Evolutionary conservation across 495 filamentous ascomycete genomes (phyloP).

Genomic region (Aspergillus incahuasiensis): DNA sequence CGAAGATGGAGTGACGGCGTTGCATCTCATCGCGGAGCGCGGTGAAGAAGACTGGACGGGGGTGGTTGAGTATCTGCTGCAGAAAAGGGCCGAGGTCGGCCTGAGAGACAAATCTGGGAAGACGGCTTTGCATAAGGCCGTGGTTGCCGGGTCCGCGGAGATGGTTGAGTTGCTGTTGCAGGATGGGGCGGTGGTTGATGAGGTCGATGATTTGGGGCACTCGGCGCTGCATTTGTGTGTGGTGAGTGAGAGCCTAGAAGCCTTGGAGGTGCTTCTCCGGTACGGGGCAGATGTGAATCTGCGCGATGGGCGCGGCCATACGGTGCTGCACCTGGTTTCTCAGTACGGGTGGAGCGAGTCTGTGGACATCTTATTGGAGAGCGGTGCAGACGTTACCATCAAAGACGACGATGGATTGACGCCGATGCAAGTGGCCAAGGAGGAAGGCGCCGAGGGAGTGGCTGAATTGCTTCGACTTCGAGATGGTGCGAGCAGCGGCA

Average conservation of each 20-base stretch:
- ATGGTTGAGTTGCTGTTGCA: not conserved
- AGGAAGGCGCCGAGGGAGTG: not conserved
- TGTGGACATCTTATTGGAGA: not conserved
- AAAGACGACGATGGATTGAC: not conserved
- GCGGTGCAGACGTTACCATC: not conserved
- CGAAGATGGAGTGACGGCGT: not conserved
- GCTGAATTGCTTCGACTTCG: not conserved
- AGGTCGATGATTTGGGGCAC: not conserved
- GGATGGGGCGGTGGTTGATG: not conserved
- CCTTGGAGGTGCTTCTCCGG: not conserved
- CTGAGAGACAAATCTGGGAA: not conserved
- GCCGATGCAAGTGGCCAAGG: not conserved
- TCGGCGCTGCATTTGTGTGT: conserved; percentile 1
- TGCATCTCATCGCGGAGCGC: not conserved
- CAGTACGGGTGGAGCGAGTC: not conserved
- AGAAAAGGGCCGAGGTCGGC: not conserved
- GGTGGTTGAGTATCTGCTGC: not conserved
- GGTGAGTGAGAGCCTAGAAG: not conserved
- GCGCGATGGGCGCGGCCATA: not conserved
- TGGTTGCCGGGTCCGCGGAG: not conserved
- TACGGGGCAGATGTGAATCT: not conserved
- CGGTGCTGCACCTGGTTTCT: not conserved
- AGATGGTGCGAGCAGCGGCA: not conserved
- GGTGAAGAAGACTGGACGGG: not conserved
- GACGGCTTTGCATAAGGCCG: not conserved